phyloP scores from a whole-genome alignment of 1,284 basidiomycete genomes.

The Puccinia triticina region DNA sequence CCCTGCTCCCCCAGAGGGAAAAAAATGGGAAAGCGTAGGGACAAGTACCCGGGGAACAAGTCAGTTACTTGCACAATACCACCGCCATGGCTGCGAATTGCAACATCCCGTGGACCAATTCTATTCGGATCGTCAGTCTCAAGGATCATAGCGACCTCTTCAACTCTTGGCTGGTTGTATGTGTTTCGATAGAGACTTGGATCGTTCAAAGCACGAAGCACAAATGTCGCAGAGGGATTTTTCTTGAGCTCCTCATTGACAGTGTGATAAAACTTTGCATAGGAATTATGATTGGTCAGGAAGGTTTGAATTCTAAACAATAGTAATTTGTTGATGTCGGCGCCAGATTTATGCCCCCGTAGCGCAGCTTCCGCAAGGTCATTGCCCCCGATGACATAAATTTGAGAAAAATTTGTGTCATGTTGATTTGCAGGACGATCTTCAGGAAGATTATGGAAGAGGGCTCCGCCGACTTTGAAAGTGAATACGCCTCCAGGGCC shows the following conservation, averaged over 20 bases:
- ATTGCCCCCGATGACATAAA: no score
- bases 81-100: not conserved
- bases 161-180: not conserved
- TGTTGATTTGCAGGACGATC: no score
- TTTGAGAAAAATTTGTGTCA: no score
- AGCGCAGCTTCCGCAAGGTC: no score
- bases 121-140: not conserved
- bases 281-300: conserved; percentile 11
- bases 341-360: no score
- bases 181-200: not conserved
- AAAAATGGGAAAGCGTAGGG: conserved; percentile 9
- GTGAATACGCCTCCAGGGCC: no score
- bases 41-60: not conserved
- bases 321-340: no score
- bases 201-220: no score
- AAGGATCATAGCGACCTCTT: not conserved
- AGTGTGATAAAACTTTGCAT: not conserved
- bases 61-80: not conserved
- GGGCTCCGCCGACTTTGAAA: no score
- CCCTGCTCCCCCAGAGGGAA: conserved; percentile 23
- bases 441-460: no score
- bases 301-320: no score
- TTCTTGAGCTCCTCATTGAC: not conserved
- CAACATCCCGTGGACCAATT: not conserved
- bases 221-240: not conserved